Conservation (phyloP, 306 rosid genomes). For the Rubus idaeus region DNA sequence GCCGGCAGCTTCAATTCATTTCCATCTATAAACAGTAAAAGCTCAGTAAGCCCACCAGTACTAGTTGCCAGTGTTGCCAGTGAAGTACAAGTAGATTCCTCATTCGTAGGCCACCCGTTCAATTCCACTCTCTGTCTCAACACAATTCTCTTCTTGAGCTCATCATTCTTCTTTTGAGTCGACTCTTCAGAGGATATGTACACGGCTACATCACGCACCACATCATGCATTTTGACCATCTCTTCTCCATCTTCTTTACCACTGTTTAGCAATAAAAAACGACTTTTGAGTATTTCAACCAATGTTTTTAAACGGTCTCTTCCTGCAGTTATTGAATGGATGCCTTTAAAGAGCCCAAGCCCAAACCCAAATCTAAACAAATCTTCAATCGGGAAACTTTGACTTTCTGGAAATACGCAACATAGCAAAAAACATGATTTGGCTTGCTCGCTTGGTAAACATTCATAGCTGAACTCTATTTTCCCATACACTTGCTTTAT, state of each 20-base stretch:
- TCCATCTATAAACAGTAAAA: neutral
- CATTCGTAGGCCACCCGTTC: neutral
- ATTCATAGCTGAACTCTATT: constrained; percentile 34
- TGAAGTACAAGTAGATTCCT: too few relatives aligned
- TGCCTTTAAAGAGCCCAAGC: constrained; percentile 2
- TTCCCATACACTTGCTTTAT: neutral
- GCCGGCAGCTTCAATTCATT: neutral
- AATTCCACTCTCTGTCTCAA: neutral
- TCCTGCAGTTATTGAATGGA: neutral
- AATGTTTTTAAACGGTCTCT: neutral
- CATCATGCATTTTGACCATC: neutral
- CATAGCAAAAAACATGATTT: constrained; percentile 31
- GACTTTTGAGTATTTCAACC: neutral
- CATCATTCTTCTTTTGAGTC: neutral
- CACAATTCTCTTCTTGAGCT: neutral
- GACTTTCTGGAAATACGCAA: neutral
- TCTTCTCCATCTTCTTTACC: too few relatives aligned
- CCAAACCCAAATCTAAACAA: constrained; percentile 1
- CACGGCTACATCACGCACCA: constrained; percentile 7
- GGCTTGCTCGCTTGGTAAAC: constrained; percentile 19
- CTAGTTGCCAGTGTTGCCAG: neutral
- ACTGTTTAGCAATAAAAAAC: neutral
- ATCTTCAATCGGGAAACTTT: neutral
- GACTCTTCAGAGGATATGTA: neutral
- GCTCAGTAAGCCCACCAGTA: neutral